phyloP scores from a whole-genome alignment of 305 asterid genomes.

The Plantago lanceolata region DNA sequence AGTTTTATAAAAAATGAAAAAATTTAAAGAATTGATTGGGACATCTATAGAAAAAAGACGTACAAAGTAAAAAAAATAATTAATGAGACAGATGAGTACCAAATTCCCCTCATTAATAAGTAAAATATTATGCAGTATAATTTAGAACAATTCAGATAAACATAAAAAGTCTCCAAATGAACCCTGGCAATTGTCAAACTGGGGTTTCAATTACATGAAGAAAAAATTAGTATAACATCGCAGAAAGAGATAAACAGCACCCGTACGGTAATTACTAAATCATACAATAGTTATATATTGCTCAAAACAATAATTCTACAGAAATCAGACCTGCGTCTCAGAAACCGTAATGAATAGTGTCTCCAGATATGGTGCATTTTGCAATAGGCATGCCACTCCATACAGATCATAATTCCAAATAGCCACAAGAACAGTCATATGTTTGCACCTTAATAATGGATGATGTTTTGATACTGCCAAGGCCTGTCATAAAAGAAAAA shows the following conservation, averaged over 20 bases:
- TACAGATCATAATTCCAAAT: neutral
- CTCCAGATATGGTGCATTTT: neutral
- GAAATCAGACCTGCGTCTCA: neutral
- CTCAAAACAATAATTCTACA: neutral
- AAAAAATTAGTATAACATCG: no score
- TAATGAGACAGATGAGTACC: no score
- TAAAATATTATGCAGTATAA: neutral
- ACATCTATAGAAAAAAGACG: no score
- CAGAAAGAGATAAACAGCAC: neutral
- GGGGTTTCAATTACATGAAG: no score
- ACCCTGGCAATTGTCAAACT: no score
- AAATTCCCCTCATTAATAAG: neutral
- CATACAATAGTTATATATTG: no score
- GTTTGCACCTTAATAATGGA: slow-evolving; percentile 10
- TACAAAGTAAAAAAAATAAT: no score
- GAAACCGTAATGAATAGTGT: neutral
- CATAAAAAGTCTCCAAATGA: no score
- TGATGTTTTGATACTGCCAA: slow-evolving; percentile 3
- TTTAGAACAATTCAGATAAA: neutral
- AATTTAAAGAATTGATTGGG: no score
- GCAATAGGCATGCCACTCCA: slow-evolving; percentile 1
- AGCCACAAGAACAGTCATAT: neutral
- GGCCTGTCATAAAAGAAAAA: neutral
- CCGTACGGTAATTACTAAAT: neutral
- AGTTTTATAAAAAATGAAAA: no score